Base-by-base conservation (phyloP, 306 rosid species). In the Luffa acutangula region DNA sequence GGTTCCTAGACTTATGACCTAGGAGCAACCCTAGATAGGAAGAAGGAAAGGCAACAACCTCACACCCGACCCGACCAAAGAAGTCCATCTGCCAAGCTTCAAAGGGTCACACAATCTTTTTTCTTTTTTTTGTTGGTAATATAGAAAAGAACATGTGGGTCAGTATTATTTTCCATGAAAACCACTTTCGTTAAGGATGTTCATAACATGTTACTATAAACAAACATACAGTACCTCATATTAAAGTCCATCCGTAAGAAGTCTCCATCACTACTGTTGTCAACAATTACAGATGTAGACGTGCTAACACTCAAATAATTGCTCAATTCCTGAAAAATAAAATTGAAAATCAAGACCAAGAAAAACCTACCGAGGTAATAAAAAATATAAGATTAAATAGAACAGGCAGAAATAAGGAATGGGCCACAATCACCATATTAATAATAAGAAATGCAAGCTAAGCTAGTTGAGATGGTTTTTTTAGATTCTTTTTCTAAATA, bases 271-370 rank as follows among this genome's bases (percentile, higher is more conserved):
- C 91, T 80, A 88, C 98, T 95, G 86, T 84, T 79, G 87, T 95
- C 98, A 78, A 92, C 97, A 84, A 95, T 86, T 77, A 95, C 93
- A 84, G 98, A 77, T 34, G 97, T 91, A 76, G 98, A 88, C 81
- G 97, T 95, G 86, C 89, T 89, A 82, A 90, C 81, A 59, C 93
- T 34, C 89, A 95, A 83, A 90, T 95, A 95, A 87, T 82, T 89
- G 88, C 84, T 90, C 82, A 95, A 86, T 89, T 95, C 98, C 97
- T 95, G 92, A 77, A 85, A 85, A 75, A 17, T 77, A 56, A 8
- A 39, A 65, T 70, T 57, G 21, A 46, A 76, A 43, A 76, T 53
- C 11, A 76, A 63, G 34, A 54, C 5, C 34, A 74, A 67, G 34
- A 67, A 46, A 75, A 78, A 5, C n/a, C 10, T 41, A 4, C 9